These are phyloP conservation scores for Dacryopinax spathularia DNA, from an alignment of 768 basidiomycete genomes.

Conservation along the genomic window DNA sequence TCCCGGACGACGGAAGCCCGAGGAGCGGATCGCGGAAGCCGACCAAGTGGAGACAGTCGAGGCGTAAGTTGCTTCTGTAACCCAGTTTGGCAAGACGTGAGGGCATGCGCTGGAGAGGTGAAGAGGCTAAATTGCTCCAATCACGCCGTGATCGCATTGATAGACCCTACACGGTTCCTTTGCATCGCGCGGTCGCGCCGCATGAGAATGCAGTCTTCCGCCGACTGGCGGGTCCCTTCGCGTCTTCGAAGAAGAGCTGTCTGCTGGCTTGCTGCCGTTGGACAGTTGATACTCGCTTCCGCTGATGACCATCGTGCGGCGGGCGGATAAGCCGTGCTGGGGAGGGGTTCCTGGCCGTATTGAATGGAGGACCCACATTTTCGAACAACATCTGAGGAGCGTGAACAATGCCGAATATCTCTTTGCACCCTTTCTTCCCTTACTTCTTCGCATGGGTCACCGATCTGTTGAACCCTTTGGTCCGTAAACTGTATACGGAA, in stretches of 20 bases:
- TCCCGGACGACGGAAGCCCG: neutral
- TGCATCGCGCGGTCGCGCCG: neutral
- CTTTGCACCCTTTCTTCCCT: neutral
- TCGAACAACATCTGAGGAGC: neutral
- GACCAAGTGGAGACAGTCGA: neutral
- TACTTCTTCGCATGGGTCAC: neutral
- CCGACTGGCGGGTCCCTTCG: slow-evolving; percentile 3
- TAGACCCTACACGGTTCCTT: neutral
- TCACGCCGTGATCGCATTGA: neutral
- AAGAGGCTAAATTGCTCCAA: neutral
- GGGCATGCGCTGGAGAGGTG: neutral
- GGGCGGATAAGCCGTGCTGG: neutral
- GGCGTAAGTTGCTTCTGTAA: slow-evolving; percentile 1
- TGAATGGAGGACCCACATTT: neutral
- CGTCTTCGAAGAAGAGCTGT: neutral
- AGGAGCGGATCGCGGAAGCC: slow-evolving; percentile 1
- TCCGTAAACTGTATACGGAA: neutral
- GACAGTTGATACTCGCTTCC: neutral
- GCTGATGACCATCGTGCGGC: neutral
- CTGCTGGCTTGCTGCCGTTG: slow-evolving; percentile 4
- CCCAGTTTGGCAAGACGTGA: neutral
- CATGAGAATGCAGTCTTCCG: slow-evolving; percentile 3
- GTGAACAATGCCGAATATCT: neutral
- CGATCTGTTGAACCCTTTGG: too few species aligned
- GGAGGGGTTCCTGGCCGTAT: neutral